Conservation (phyloP, 1,284 basidiomycete species). For the Exobasidium cylindrosporum region DNA sequence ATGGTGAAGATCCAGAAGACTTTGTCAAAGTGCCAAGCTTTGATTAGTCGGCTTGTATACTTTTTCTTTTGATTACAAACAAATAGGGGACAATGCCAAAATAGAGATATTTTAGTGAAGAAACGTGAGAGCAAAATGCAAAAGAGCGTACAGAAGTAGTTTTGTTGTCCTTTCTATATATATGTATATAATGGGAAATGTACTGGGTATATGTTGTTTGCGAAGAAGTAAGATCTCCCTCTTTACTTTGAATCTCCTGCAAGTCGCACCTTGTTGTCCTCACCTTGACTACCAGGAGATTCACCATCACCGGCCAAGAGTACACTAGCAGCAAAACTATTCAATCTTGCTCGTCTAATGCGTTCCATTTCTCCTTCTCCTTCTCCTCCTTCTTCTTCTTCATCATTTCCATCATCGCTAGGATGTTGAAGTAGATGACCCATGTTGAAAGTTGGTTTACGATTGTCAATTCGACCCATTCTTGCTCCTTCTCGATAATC, state of each 20-base stretch:
- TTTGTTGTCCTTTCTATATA: too few relatives aligned
- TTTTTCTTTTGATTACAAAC: too few relatives aligned
- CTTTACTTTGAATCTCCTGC: too few relatives aligned
- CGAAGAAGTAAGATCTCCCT: too few relatives aligned
- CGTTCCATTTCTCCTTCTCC: background rate
- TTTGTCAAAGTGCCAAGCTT: background rate
- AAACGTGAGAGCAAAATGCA: too few relatives aligned
- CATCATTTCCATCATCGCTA: background rate
- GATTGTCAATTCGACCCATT: background rate
- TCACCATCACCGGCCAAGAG: background rate
- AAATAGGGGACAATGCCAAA: too few relatives aligned
- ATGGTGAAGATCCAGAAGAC: background rate
- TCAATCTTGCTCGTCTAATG: background rate
- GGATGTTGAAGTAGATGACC: background rate
- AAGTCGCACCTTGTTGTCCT: too few relatives aligned
- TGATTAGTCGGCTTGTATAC: too few relatives aligned
- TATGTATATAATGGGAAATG: too few relatives aligned
- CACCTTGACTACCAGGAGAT: background rate
- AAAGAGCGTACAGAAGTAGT: too few relatives aligned
- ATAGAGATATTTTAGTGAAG: too few relatives aligned
- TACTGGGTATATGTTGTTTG: too few relatives aligned
- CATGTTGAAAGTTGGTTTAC: background rate
- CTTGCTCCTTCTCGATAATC: background rate
- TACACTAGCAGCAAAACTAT: background rate
- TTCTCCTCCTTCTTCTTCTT: background rate